Conservation (phyloP, 176 grass and related monocot species). For the Musa itinerans region DNA sequence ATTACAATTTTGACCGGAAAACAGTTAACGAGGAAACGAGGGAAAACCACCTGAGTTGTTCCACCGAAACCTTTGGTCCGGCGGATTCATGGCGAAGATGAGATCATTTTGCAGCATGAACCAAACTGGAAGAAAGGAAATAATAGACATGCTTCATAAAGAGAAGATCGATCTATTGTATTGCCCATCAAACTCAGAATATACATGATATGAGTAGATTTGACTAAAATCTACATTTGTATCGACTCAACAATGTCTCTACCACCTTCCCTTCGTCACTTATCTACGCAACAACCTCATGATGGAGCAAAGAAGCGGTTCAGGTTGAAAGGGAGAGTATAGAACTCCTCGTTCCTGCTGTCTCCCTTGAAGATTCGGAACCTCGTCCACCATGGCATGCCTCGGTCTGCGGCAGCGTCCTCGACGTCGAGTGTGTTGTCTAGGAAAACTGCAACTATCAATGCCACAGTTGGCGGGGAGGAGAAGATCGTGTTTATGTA, state of each 20-base stretch:
- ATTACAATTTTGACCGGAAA: no score
- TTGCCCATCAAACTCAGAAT: background rate
- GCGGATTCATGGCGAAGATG: no score
- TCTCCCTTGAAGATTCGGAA: constrained; percentile 90
- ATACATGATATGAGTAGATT: background rate
- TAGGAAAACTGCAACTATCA: constrained; percentile 74
- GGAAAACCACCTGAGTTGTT: no score
- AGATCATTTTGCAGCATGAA: no score
- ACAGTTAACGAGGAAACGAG: no score
- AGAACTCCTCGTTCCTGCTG: constrained; percentile 91
- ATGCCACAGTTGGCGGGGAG: constrained; percentile 70
- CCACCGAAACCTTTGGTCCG: no score
- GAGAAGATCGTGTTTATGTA: constrained; percentile 84
- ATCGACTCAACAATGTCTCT: background rate
- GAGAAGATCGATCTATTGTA: background rate
- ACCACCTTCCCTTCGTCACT: background rate
- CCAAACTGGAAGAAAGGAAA: no score
- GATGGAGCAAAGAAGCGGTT: constrained; percentile 82
- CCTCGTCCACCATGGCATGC: constrained; percentile 84
- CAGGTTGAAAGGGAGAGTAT: constrained; percentile 84
- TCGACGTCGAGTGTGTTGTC: constrained; percentile 88
- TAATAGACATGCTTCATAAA: no score
- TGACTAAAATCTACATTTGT: background rate
- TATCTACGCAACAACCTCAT: background rate
- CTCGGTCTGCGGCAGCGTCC: constrained; percentile 51